phyloP scores from a whole-genome alignment of 1,139 yeast genomes.

The Fermentozyma sake region DNA sequence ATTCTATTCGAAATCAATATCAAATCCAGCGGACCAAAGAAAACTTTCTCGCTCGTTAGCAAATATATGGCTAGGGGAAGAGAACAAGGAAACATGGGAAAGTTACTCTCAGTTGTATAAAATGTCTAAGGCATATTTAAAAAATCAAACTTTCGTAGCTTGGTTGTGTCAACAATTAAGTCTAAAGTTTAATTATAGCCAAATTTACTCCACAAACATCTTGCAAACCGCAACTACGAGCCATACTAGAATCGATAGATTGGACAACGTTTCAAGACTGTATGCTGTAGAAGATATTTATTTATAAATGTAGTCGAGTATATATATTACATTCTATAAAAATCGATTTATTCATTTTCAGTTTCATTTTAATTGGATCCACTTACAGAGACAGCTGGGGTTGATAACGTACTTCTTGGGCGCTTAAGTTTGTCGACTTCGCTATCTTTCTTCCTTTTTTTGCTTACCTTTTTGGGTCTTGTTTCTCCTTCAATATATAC shows the following conservation, averaged over 20 bases:
- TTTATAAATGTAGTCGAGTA: conserved; percentile 1
- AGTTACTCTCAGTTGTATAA: conserved; percentile 29
- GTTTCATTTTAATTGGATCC: background rate
- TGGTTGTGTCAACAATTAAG: conserved; percentile 13
- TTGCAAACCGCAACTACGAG: too few relatives aligned
- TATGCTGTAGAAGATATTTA: conserved; percentile 6
- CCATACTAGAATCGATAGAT: too few relatives aligned
- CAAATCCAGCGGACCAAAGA: conserved; percentile 19
- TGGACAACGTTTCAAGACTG: too few relatives aligned
- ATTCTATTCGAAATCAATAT: conserved; percentile 25
- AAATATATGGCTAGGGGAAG: conserved; percentile 25
- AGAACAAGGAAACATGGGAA: conserved; percentile 23
- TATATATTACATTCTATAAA: background rate
- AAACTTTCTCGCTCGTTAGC: conserved; percentile 21
- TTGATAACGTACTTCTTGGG: conserved; percentile 12
- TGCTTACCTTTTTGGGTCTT: conserved; percentile 57
- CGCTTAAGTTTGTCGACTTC: conserved; percentile 12
- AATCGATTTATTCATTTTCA: background rate
- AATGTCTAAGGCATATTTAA: background rate
- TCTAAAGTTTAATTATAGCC: too few relatives aligned
- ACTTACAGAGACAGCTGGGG: too few relatives aligned
- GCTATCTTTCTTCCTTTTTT: conserved; percentile 20
- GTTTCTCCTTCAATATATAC: conserved; percentile 77
- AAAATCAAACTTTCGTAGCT: conserved; percentile 12
- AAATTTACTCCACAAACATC: too few relatives aligned